These are phyloP conservation scores for Kurtzmaniella quercitrusa DNA, from an alignment of 1,139 yeast species.

Conservation along the genomic window DNA sequence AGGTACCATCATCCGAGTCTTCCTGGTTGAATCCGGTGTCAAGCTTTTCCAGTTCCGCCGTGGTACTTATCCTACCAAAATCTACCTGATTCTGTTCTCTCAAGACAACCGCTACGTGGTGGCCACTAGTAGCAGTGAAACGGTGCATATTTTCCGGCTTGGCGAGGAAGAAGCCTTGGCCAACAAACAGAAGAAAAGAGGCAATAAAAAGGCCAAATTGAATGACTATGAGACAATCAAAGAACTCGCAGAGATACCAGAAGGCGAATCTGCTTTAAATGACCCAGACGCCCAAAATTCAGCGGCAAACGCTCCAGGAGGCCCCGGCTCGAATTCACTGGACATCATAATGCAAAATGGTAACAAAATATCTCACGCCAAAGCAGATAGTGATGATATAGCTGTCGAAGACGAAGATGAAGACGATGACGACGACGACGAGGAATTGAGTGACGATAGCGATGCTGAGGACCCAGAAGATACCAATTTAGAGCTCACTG, in stretches of 20 bases:
- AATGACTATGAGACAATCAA: conserved; percentile 21
- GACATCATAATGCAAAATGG: neutral
- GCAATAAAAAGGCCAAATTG: conserved; percentile 12
- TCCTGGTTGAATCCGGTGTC: conserved; percentile 76
- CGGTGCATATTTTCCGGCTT: conserved; percentile 83
- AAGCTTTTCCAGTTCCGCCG: conserved; percentile 87
- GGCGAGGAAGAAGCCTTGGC: conserved; percentile 56
- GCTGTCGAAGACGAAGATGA: conserved; percentile 34
- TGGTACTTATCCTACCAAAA: conserved; percentile 89
- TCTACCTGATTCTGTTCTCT: conserved; percentile 80
- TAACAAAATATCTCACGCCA: neutral
- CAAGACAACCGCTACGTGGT: conserved; percentile 68
- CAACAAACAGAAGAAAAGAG: conserved; percentile 33
- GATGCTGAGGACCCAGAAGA: conserved; percentile 26
- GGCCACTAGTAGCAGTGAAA: conserved; percentile 87
- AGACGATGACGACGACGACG: conserved; percentile 21
- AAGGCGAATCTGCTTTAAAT: neutral
- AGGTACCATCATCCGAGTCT: conserved; percentile 89
- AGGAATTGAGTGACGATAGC: conserved; percentile 24
- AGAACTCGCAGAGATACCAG: conserved; percentile 30
- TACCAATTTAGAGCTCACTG: conserved; percentile 21
- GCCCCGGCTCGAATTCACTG: neutral
- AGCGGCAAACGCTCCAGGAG: conserved; percentile 5
- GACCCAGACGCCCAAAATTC: neutral
- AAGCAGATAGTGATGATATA: conserved; percentile 16